phyloP scores from a whole-genome alignment of 805 yeast species.

The Nakazawaea ernobii region DNA sequence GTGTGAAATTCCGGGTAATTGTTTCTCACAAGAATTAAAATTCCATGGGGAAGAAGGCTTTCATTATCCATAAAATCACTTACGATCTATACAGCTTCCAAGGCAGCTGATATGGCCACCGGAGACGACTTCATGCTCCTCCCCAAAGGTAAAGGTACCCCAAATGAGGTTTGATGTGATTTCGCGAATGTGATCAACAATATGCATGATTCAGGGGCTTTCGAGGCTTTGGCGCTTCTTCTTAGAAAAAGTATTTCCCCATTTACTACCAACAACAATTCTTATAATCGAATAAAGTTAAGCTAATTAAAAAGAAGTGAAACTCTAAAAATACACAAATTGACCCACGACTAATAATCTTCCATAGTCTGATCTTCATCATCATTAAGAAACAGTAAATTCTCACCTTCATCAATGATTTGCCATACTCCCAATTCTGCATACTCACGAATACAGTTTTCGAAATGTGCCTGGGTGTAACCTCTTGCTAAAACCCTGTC shows the following conservation, averaged over 20 bases:
- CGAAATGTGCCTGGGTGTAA: constrained; percentile 73
- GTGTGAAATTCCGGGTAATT: constrained; percentile 7
- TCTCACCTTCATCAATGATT: constrained; percentile 62
- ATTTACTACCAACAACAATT: neutral
- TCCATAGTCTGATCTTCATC: constrained; percentile 25
- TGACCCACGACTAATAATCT: neutral
- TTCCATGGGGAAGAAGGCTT: neutral
- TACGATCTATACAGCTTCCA: no score
- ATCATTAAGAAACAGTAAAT: constrained; percentile 47
- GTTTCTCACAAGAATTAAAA: neutral
- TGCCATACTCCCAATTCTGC: constrained; percentile 71
- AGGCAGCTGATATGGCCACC: no score
- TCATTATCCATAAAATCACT: neutral
- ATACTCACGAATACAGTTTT: constrained; percentile 72
- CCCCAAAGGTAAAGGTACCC: no score
- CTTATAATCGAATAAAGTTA: no score
- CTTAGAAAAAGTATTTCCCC: neutral
- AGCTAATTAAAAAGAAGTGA: neutral
- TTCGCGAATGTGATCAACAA: neutral
- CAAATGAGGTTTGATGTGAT: no score
- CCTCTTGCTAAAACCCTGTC: constrained; percentile 74
- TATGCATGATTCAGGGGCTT: neutral
- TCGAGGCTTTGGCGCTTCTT: neutral
- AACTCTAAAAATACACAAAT: constrained; percentile 15
- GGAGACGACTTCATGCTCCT: no score